Conservation (phyloP, 2,329 filamentous ascomycete genomes). For the Orbilia blumenaviensis region DNA sequence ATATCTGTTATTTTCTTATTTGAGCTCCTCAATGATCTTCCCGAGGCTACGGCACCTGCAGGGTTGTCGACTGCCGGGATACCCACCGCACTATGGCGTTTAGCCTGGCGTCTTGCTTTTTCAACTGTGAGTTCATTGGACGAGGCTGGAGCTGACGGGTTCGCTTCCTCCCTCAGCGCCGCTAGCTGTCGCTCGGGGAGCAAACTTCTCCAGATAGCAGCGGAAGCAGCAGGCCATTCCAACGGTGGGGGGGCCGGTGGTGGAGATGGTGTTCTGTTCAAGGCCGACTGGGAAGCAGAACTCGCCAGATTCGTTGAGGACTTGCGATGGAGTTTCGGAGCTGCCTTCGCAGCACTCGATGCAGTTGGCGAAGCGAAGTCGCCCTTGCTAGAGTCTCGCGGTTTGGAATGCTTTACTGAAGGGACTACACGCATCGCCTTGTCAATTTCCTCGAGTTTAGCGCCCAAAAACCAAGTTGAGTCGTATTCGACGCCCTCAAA, state of each 20-base stretch:
- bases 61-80: conserved; percentile 59
- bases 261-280: conserved; percentile 60
- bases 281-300: conserved; percentile 62
- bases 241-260: conserved; percentile 54
- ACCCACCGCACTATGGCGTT: conserved; percentile 69
- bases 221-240: conserved; percentile 53
- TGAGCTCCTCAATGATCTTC: conserved; percentile 17
- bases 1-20: conserved; percentile 46
- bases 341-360: conserved; percentile 82
- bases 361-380: conserved; percentile 86
- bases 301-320: conserved; percentile 64
- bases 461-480: conserved; percentile 74
- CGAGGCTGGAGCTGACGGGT: conserved; percentile 63
- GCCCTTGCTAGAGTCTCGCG: conserved; percentile 26
- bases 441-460: conserved; percentile 68
- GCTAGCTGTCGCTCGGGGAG: conserved; percentile 57
- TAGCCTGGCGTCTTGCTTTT: conserved; percentile 74
- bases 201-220: conserved; percentile 50
- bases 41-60: conserved; percentile 28
- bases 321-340: conserved; percentile 72
- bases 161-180: conserved; percentile 61
- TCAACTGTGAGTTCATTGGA: conserved; percentile 67
- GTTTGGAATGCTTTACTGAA: background rate
- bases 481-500: conserved; percentile 67
- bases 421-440: conserved; percentile 35